Evolutionary conservation across 768 basidiomycete species (phyloP).

Genomic region (Collybia mongolica): DNA sequence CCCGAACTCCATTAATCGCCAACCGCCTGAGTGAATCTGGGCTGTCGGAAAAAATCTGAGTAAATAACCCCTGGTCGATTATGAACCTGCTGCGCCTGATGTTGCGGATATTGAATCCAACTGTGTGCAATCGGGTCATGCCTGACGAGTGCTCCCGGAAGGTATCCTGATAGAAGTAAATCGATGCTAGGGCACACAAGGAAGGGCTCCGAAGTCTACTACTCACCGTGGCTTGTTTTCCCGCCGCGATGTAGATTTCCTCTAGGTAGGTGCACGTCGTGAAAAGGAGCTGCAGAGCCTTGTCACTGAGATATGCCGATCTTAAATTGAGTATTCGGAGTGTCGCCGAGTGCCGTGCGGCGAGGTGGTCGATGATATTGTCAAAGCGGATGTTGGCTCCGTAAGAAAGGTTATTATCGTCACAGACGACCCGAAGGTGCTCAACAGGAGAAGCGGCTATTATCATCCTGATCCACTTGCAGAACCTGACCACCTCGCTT

Average conservation of each 20-base stretch:
- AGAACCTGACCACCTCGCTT: conserved; percentile 23
- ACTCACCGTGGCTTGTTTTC: conserved; percentile 31
- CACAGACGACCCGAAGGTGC: conserved; percentile 23
- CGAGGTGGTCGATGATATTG: conserved; percentile 32
- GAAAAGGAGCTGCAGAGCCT: conserved; percentile 25
- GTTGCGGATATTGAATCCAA: conserved; percentile 31
- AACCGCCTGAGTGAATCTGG: conserved; percentile 26
- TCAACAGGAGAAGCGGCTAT: conserved; percentile 29
- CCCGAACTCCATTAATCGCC: conserved; percentile 26
- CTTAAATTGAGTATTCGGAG: conserved; percentile 24
- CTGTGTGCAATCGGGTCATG: conserved; percentile 28
- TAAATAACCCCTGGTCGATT: conserved; percentile 19
- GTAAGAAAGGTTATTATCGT: conserved; percentile 1
- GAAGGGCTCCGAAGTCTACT: background rate
- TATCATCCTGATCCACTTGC: conserved; percentile 34
- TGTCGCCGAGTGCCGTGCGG: conserved; percentile 23
- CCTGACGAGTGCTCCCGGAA: conserved; percentile 20
- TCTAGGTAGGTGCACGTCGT: conserved; percentile 31
- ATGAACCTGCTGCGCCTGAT: conserved; percentile 19
- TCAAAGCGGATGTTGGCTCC: conserved; percentile 24
- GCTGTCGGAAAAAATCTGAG: conserved; percentile 20
- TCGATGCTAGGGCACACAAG: background rate
- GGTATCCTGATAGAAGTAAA: conserved; percentile 14
- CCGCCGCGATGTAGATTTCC: conserved; percentile 28
- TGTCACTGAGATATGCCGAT: conserved; percentile 13